phyloP scores from a whole-genome alignment of 2,329 filamentous ascomycete species.

The Cordyceps cicadae region DNA sequence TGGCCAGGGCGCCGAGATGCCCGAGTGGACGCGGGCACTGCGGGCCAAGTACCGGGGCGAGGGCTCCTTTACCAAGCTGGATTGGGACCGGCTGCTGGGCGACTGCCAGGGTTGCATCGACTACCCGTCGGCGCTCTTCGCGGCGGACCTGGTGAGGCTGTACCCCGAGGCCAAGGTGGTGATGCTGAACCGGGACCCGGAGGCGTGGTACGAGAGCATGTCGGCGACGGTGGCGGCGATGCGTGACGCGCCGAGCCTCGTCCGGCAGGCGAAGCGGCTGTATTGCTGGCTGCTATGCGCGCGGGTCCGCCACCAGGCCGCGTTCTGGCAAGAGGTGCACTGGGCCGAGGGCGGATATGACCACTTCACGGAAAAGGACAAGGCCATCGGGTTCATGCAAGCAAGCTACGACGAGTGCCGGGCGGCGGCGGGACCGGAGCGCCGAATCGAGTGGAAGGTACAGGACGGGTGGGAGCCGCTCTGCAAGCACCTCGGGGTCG shows the following conservation, averaged over 20 bases:
- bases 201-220: constrained; percentile 14
- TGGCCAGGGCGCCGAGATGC: neutral
- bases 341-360: constrained; percentile 17
- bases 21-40: constrained; percentile 9
- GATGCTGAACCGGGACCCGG: constrained; percentile 15
- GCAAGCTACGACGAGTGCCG: constrained; percentile 29
- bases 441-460: constrained; percentile 31
- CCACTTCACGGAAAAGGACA: constrained; percentile 26
- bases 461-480: constrained; percentile 34
- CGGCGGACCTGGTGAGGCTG: constrained; percentile 14
- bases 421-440: constrained; percentile 24
- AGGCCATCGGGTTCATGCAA: constrained; percentile 30
- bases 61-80: neutral
- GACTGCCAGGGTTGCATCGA: constrained; percentile 14
- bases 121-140: constrained; percentile 14
- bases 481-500: constrained; percentile 30
- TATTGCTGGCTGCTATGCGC: constrained; percentile 14
- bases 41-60: constrained; percentile 7
- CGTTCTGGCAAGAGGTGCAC: constrained; percentile 3
- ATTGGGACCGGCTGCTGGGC: constrained; percentile 16
- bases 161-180: constrained; percentile 16
- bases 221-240: constrained; percentile 15
- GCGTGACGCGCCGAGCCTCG: neutral
- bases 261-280: constrained; percentile 19
- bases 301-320: constrained; percentile 11